These are phyloP conservation scores for Bisporella sp. DNA, from an alignment of 2,329 filamentous ascomycete species.

Conservation along the genomic window DNA sequence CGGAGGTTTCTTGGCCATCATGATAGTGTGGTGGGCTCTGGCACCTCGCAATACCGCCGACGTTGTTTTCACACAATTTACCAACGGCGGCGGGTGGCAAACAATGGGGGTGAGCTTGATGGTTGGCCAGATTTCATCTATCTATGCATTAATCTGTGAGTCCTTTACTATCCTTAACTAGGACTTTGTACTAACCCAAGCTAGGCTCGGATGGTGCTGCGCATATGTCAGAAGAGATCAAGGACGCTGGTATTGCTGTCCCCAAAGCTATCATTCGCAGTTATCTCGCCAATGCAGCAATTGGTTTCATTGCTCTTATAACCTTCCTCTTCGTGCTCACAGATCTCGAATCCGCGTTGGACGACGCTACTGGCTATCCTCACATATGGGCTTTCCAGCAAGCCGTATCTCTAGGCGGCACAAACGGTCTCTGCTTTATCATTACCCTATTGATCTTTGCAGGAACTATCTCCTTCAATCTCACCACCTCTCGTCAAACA, in stretches of 20 bases:
- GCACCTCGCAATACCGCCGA: slow-evolving; percentile 12
- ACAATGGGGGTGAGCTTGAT: slow-evolving; percentile 27
- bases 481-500: slow-evolving; percentile 30
- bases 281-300: slow-evolving; percentile 37
- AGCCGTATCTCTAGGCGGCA: slow-evolving; percentile 34
- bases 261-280: slow-evolving; percentile 40
- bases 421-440: slow-evolving; percentile 12
- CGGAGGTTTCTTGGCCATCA: slow-evolving; percentile 35
- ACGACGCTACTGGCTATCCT: slow-evolving; percentile 36
- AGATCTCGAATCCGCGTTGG: slow-evolving; percentile 29
- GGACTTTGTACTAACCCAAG: neutral
- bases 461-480: slow-evolving; percentile 23
- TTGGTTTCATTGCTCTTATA: slow-evolving; percentile 33
- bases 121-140: slow-evolving; percentile 31
- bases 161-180: neutral
- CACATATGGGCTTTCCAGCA: slow-evolving; percentile 45
- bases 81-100: slow-evolving; percentile 26
- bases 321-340: slow-evolving; percentile 28
- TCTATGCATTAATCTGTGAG: slow-evolving; percentile 16
- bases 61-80: slow-evolving; percentile 25
- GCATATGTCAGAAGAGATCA: slow-evolving; percentile 41
- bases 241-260: slow-evolving; percentile 37
- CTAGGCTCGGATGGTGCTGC: slow-evolving; percentile 19
- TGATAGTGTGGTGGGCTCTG: slow-evolving; percentile 31
- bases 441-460: slow-evolving; percentile 35